Evolutionary conservation across 2,329 filamentous ascomycete species (phyloP).

Genomic region (Hawksworthiomyces lignivorus): DNA sequence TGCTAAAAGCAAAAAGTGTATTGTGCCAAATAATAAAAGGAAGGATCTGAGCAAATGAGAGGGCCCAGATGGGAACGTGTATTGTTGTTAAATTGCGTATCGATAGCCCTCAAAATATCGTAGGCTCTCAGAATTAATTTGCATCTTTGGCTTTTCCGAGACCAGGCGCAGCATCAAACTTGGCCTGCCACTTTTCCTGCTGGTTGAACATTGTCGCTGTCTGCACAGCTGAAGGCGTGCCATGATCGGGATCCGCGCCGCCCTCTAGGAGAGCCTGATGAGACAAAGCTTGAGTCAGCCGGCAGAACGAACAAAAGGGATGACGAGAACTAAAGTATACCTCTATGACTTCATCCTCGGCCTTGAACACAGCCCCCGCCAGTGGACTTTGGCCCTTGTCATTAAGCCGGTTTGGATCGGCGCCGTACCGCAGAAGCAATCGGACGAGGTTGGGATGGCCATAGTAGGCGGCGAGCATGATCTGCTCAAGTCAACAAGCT

Average conservation of each 20-base stretch:
- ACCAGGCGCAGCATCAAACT: conserved; percentile 41
- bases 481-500: conserved; percentile 24
- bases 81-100: too few species aligned
- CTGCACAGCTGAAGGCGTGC: conserved; percentile 40
- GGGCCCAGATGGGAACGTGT: too few species aligned
- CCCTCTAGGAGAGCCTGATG: conserved; percentile 42
- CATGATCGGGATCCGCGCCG: conserved; percentile 47
- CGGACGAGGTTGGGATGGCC: conserved; percentile 54
- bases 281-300: too few species aligned
- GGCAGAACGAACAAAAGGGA: too few species aligned
- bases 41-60: too few species aligned
- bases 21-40: too few species aligned
- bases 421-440: conserved; percentile 53
- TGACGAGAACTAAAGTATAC: too few species aligned
- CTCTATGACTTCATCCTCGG: conserved; percentile 56
- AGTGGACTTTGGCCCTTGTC: conserved; percentile 61
- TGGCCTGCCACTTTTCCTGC: conserved; percentile 40
- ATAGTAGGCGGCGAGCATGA: conserved; percentile 68
- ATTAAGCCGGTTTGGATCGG: conserved; percentile 61
- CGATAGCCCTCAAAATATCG: neutral
- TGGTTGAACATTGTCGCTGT: conserved; percentile 46
- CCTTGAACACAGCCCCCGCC: conserved; percentile 67
- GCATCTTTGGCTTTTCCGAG: conserved; percentile 35
- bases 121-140: neutral
- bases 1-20: too few species aligned